A percentile compares a stretch with the other conserved stretches of the same genome.
Evolutionary conservation across 371 early-diverging fungal species (phyloP).

Genomic region (Encephalitozoon intestinalis): DNA sequence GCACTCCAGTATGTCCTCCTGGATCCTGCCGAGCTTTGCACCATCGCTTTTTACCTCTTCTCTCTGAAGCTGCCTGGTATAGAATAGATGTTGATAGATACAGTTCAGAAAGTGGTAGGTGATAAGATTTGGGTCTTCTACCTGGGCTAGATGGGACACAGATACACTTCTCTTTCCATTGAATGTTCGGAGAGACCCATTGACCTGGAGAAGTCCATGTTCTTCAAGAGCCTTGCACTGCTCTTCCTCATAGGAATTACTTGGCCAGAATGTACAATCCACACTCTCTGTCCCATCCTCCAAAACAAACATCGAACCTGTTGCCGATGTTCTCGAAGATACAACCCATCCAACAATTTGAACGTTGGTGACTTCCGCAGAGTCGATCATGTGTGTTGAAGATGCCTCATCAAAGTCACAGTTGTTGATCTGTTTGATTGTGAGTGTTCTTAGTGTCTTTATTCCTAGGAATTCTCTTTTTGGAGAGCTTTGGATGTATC

Average conservation of each 20-base stretch:
- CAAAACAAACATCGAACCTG: constrained; percentile 43
- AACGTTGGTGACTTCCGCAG: constrained; percentile 31
- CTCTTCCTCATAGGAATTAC: constrained; percentile 31
- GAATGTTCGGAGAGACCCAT: constrained; percentile 43
- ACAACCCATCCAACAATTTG: constrained; percentile 37
- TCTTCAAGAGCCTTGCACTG: constrained; percentile 18
- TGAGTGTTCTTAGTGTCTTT: constrained; percentile 42
- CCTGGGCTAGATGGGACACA: constrained; percentile 10
- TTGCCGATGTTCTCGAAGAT: constrained; percentile 4
- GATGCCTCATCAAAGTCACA: constrained; percentile 31
- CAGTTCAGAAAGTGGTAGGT: constrained; percentile 33
- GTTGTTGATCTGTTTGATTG: constrained; percentile 42
- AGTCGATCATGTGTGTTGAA: constrained; percentile 14
- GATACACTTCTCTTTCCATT: constrained; percentile 33
- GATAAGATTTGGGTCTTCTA: constrained; percentile 44
- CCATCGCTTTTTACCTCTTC: neutral
- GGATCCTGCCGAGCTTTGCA: constrained; percentile 22
- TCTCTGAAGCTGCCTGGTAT: constrained; percentile 6
- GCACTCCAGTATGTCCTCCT: constrained; percentile 46
- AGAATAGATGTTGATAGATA: constrained; percentile 32
- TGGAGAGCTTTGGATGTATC: constrained; percentile 34
- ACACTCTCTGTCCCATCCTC: constrained; percentile 46
- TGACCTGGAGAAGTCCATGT: constrained; percentile 21
- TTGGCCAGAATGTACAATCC: constrained; percentile 50
- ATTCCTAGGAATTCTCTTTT: constrained; percentile 31